phyloP scores from a whole-genome alignment of 129 eudicot species.

The Daucus carota region DH1_v3.0 NC_030387.2:33510501-33511000 shows the following conservation, averaged over 20 bases:
- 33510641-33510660: background rate
- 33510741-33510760: too few species aligned
- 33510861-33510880: slow-evolving; percentile 52
- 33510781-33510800: slow-evolving; percentile 86
- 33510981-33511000: slow-evolving; percentile 44
- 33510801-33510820: slow-evolving; percentile 66
- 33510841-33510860: slow-evolving; percentile 64
- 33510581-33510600: slow-evolving; percentile 61
- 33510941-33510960: background rate
- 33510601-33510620: slow-evolving; percentile 64
- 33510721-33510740: too few species aligned
- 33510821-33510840: slow-evolving; percentile 61
- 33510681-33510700: too few species aligned
- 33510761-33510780: slow-evolving; percentile 13
- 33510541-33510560: slow-evolving; percentile 56
- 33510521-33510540: slow-evolving; percentile 56
- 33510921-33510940: background rate
- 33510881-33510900: background rate
- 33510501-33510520: slow-evolving; percentile 61
- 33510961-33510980: slow-evolving; percentile 16
- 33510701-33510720: too few species aligned
- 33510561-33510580: slow-evolving; percentile 61
- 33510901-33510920: background rate
- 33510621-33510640: slow-evolving; percentile 36
- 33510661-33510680: too few species aligned